A percentile compares a stretch with the other conserved stretches of the same genome.
phyloP scores from a whole-genome alignment of 345 rosid genomes.

The Sonneratia caseolaris region DNA sequence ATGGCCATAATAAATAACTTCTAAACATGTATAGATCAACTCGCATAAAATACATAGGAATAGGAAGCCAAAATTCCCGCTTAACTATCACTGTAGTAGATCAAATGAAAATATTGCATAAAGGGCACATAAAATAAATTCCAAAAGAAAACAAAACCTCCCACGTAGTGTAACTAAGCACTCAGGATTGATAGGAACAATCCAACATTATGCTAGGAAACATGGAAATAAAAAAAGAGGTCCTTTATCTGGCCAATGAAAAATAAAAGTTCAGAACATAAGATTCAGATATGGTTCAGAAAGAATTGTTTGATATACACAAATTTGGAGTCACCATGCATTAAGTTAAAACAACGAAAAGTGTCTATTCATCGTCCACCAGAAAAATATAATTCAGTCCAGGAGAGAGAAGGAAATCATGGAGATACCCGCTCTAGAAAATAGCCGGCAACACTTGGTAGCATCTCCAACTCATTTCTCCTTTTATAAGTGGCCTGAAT shows the following conservation, averaged over 20 bases:
- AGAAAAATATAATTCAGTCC: neutral
- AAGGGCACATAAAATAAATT: neutral
- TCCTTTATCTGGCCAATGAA: neutral
- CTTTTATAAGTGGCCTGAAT: conserved; percentile 76
- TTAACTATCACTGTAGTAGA: neutral
- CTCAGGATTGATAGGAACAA: neutral
- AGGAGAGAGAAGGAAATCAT: conserved; percentile 14
- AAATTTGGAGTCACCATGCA: neutral
- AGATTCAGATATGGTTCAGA: neutral
- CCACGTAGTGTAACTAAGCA: neutral
- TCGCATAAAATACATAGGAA: neutral
- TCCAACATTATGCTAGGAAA: neutral
- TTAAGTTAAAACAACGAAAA: neutral
- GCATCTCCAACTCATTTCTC: conserved; percentile 63
- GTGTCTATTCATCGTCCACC: neutral
- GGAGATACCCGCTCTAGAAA: conserved; percentile 74
- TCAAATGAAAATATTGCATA: neutral
- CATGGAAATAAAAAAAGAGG: neutral
- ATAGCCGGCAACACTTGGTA: conserved; percentile 78
- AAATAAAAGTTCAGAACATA: neutral
- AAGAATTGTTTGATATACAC: neutral
- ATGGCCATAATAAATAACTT: neutral
- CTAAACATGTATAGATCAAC: neutral
- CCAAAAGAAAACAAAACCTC: neutral
- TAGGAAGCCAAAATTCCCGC: neutral